Percentiles rank a stretch among this genome's conserved stretches.
These are phyloP conservation scores for Oidium heveae DNA, from an alignment of 2,329 filamentous ascomycete species.

Conservation along the genomic window DNA sequence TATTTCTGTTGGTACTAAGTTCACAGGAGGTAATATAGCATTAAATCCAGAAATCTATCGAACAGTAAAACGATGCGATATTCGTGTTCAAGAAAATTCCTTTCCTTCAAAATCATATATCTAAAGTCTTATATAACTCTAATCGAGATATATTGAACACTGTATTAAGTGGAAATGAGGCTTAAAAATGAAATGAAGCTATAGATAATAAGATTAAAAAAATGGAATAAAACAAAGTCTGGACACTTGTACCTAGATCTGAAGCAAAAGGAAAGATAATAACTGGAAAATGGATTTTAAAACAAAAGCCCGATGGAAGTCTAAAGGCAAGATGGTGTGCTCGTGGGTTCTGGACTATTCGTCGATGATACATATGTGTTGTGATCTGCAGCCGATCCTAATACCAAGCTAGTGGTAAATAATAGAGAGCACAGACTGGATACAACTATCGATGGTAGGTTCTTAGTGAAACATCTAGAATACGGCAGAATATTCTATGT, in stretches of 20 bases:
- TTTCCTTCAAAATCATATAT: background rate
- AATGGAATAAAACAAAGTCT: background rate
- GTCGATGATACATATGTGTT: background rate
- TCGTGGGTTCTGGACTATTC: background rate
- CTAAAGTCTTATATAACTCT: background rate
- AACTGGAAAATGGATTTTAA: no score
- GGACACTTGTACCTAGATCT: background rate
- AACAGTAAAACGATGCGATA: background rate
- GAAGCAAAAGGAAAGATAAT: background rate
- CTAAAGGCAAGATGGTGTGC: slow-evolving; percentile 1
- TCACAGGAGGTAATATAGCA: background rate
- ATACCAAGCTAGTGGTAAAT: no score
- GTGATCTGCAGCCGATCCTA: no score
- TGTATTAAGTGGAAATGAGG: background rate
- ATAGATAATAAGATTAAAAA: background rate
- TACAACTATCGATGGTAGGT: no score
- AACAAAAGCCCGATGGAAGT: background rate
- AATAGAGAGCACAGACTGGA: no score
- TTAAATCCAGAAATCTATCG: background rate
- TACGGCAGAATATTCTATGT: no score
- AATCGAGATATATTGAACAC: background rate
- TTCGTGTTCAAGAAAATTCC: no score
- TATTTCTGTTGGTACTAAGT: background rate
- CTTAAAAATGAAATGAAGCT: background rate
- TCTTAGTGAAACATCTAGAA: no score